Base-by-base conservation (phyloP, 2,329 filamentous ascomycete species). In the Trichoderma arundinaceum region DNA sequence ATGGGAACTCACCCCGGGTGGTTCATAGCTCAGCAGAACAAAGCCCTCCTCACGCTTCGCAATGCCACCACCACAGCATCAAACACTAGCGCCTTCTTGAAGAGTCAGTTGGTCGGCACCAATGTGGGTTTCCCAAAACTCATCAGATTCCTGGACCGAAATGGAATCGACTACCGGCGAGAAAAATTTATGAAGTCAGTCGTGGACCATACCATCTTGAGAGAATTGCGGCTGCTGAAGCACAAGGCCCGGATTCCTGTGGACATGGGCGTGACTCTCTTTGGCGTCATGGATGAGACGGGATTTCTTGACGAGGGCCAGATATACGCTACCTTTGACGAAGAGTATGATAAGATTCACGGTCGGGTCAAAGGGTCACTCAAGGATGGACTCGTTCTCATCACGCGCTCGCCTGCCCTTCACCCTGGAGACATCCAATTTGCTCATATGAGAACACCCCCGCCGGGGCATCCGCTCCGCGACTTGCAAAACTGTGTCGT, bases 281-380 rank as follows among this genome's bases (percentile, higher is more conserved):
- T 92, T 70, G 92, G 92, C 0, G 83, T 96, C 58, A 91, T 95
- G 86, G 92, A 96, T 68, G 92, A 96, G 75, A 92, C 90, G 0
- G 86, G 85, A 0, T 85, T 83, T 41, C 80, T 96, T 0, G 69
- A 83, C 9, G 88, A 92, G 72, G 84, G 85, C 1, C 81, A 96
- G 68, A 84, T 94, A 0, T 94, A 88, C 70, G 84, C 91, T 61
- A 84, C 85, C 0, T 86, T 84, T 43, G 80, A 87, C 52, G 79
- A 74, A 44, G 71, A 70, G 9, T 54, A 72, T n/a, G 32, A 65
- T 32, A 70, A 64, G 9, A 65, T 66, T 13, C 70, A 72, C 3
- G 63, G 73, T 3, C 68, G 73, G 1, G 68, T 79, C 15, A 70
- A 76, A 9, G 54, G 64, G 1, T 68, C 72, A 2, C 68, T 84